Evolutionary conservation across 1,284 basidiomycete species (phyloP), one percentile per base, ranked within the genome.

Genomic region (Cerioporus squamosus): DNA sequence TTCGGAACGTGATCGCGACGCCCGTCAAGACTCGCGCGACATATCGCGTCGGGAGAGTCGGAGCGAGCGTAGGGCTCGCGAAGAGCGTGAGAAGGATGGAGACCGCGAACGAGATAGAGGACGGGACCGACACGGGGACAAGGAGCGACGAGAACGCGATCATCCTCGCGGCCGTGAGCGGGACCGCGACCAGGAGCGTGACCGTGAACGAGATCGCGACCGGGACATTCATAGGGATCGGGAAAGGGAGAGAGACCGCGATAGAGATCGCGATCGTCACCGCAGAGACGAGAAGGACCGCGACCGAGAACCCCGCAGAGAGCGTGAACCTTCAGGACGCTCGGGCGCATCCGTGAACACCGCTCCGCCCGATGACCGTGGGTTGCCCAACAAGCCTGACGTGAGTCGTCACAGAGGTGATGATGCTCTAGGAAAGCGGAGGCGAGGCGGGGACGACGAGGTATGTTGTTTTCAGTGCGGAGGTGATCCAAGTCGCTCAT

Each of bases 351-450:
- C 60, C 14, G 33, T 61, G 8, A 44, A 63, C 15, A 44, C 60
- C 44, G 44, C 67, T 24, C 47, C 62, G 15, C 47, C 69, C 20
- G 85, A 87, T 49, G 84, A 87, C 23, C 80, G 85, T 50, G 74
- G 71, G 44, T 72, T 83, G 46, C 83, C 85, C 17, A 79, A 78
- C 59, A 79, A 87, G 53, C 83, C 86, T 40, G 89, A 90, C 61
- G 70, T 77, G 31, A 71, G 78, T 18, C 78, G 87, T 59, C 85
- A 87, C 69, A 78, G 85, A 12, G 77, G 74, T 31, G 90, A 83
- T 42, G 81, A 90, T 47, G 77, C 75, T 6, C 79, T 88, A 33
- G 88, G 88, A 43, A 92, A 91, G 72, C 80, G 90, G 67, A 79
- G 87, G 62, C 77, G 90, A 60, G 75, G 80, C 23, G 69, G 78